Base-by-base conservation (phyloP, 768 basidiomycete species). In the Mycena vitilis region DNA sequence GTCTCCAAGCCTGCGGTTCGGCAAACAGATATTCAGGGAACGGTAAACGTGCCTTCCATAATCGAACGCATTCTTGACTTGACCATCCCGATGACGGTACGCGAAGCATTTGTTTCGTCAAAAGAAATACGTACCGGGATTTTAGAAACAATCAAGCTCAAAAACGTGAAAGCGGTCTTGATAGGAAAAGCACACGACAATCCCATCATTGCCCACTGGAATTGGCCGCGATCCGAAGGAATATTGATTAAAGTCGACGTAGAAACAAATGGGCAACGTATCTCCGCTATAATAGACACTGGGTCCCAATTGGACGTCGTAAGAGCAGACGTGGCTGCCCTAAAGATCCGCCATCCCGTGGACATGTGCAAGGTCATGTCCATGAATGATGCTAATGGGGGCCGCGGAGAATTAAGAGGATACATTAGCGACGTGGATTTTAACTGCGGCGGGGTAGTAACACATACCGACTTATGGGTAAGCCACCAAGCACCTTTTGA, bases 311-410 rank as follows among this genome's bases (percentile, higher is more conserved):
- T 30, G 30, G 30, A 30, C 30, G 30, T 78, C 22, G 66, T 73
- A 1, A 44, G 61, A 0, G n/a, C 62, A 8, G 59, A 67, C 3
- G 8, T 71, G 4, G 76, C 69, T 1, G 56, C 70, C 0, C 13
- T 18, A 0, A 44, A 57, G 1, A 22, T 71, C 1, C 56, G 63
- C 0, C 48, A 69, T 13, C 68, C 73, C 0, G 65, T 78, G 15
- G 74, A 76, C 13, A 59, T 71, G 10, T 48, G 25, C 2, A 15
- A 61, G 12, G 15, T n/a, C 0, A 72, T 65, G 2, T 54, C 16
- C 5, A 73, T 79, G 71, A 63, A 54, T 48, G 78, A 80, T 56
- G 78, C 76, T 0, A 80, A 78, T 66, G 77, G 78, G 2, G 75
- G 74, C 5, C 64, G 71, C 49, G 72, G 73, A 0, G 34, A 63